phyloP scores from a whole-genome alignment of 169 alveolate species.

The Eimeria tenella region DNA sequence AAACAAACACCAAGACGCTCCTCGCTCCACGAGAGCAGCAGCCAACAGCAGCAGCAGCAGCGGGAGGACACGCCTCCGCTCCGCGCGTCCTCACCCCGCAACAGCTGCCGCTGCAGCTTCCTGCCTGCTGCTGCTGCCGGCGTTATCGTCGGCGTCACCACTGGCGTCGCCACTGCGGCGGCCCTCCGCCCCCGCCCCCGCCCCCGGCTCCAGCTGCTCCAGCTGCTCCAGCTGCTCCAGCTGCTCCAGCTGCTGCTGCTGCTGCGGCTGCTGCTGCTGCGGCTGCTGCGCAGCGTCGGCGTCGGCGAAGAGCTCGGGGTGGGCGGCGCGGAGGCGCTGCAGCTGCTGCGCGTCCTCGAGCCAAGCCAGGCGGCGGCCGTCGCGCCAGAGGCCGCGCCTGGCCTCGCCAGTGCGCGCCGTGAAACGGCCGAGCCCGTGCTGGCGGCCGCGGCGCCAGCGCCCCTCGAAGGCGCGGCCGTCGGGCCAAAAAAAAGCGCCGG shows the following conservation, averaged over 20 bases:
- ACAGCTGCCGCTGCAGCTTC: no score
- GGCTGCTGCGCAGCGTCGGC: no score
- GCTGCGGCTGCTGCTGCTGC: neutral
- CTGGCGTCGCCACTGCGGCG: neutral
- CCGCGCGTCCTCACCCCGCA: no score
- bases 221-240: neutral
- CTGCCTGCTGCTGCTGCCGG: neutral
- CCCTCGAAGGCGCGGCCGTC: conserved; percentile 80
- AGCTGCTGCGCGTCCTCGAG: conserved; percentile 64
- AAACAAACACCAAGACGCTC: no score
- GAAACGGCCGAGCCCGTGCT: conserved; percentile 80
- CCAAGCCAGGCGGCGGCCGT: conserved; percentile 71
- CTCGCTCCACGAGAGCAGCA: no score
- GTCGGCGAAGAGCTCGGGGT: no score
- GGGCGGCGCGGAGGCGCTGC: no score
- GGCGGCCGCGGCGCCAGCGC: conserved; percentile 84
- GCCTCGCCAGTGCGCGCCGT: conserved; percentile 54
- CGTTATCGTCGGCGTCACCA: neutral
- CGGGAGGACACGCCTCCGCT: no score
- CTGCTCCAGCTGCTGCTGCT: neutral
- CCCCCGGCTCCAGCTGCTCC: no score
- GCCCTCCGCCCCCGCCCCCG: no score
- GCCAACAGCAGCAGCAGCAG: no score
- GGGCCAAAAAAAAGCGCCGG: conserved; percentile 85
- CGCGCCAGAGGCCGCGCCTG: conserved; percentile 75